phyloP scores from a whole-genome alignment of 1,139 yeast genomes.

The Wickerhamomyces sp. region DNA sequence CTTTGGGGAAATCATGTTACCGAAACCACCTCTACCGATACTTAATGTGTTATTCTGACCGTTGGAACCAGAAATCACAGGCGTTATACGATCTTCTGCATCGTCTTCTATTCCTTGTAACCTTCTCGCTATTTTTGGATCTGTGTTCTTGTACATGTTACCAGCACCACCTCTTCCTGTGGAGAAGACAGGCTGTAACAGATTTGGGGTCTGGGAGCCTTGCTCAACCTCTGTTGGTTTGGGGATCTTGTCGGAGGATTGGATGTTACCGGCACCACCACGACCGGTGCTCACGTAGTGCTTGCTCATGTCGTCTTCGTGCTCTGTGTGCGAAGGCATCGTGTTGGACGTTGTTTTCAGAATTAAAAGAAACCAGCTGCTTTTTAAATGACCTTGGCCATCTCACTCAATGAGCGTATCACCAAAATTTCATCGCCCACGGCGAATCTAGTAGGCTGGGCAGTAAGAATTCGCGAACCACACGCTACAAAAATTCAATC shows the following conservation, averaged over 20 bases:
- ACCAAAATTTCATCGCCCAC: too few relatives aligned
- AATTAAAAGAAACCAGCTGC: too few relatives aligned
- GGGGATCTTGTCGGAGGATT: constrained; percentile 38
- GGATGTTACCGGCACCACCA: constrained; percentile 78
- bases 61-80: constrained; percentile 14
- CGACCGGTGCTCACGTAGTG: constrained; percentile 41
- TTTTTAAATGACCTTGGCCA: too few relatives aligned
- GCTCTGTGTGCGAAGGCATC: not conserved
- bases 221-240: constrained; percentile 53
- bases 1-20: constrained; percentile 34
- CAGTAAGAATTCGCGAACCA: too few relatives aligned
- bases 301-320: constrained; percentile 7
- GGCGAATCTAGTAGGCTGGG: too few relatives aligned
- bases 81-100: constrained; percentile 23
- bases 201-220: constrained; percentile 61
- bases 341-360: not conserved
- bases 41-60: constrained; percentile 34
- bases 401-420: too few relatives aligned
- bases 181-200: constrained; percentile 52
- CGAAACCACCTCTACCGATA: constrained; percentile 35
- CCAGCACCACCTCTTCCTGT: constrained; percentile 86
- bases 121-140: constrained; percentile 55
- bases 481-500: too few relatives aligned
- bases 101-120: constrained; percentile 63
- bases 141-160: constrained; percentile 63